These are phyloP conservation scores for Tuber umbilicatum DNA, from an alignment of 495 filamentous ascomycete genomes.

Conservation along the genomic window DNA sequence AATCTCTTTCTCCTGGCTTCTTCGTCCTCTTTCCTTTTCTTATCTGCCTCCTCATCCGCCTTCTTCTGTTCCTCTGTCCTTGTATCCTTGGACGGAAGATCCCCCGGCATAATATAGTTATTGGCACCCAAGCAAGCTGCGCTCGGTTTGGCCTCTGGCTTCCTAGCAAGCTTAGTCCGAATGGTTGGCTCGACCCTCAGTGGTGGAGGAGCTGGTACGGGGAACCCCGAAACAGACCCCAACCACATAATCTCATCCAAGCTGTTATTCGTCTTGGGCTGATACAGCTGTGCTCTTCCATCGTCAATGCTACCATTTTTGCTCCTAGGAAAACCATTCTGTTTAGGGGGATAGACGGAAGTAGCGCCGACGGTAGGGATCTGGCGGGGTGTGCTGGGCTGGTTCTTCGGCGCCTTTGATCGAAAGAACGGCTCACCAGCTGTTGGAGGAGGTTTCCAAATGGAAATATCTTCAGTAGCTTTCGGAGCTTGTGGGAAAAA, in stretches of 20 bases:
- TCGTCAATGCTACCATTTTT: conserved; percentile 28
- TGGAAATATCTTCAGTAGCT: conserved; percentile 19
- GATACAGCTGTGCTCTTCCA: conserved; percentile 34
- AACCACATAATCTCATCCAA: conserved; percentile 42
- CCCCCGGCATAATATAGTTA: conserved; percentile 1
- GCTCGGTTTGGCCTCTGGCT: conserved; percentile 37
- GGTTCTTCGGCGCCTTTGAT: conserved; percentile 37
- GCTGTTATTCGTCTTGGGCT: conserved; percentile 38
- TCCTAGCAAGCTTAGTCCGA: conserved; percentile 38
- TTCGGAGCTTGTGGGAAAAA: conserved; percentile 38
- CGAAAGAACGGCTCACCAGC: conserved; percentile 27
- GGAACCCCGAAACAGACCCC: conserved; percentile 37
- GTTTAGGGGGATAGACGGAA: background rate
- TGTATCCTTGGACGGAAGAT: background rate
- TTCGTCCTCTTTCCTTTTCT: conserved; percentile 34
- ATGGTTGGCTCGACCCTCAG: conserved; percentile 30
- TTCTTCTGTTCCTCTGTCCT: conserved; percentile 23
- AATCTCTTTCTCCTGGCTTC: conserved; percentile 36
- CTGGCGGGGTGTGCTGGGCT: conserved; percentile 34
- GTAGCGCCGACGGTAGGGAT: conserved; percentile 36
- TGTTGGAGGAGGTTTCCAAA: conserved; percentile 37
- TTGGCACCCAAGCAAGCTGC: conserved; percentile 35
- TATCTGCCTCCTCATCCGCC: conserved; percentile 32
- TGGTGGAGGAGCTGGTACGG: conserved; percentile 27
- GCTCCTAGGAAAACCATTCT: background rate